phyloP scores from a whole-genome alignment of 2,329 filamentous ascomycete species.

The Claviceps pusilla region DNA sequence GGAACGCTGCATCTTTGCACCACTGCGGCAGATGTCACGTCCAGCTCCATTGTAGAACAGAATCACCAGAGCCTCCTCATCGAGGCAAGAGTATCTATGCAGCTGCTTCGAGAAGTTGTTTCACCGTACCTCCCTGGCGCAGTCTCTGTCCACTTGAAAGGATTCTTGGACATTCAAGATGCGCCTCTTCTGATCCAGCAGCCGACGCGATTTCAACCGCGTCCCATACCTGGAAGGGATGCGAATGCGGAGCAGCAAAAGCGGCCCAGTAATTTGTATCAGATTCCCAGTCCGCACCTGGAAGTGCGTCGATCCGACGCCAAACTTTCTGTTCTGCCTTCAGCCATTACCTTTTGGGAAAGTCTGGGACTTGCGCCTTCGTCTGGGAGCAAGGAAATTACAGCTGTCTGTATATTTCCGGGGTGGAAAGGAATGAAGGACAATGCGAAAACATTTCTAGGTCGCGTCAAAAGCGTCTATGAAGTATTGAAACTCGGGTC shows the following conservation, averaged over 20 bases:
- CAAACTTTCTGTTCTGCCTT: constrained; percentile 57
- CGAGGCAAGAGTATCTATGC: constrained; percentile 32
- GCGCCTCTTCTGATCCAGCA: constrained; percentile 38
- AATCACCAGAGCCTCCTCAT: constrained; percentile 27
- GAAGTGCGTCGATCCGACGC: constrained; percentile 56
- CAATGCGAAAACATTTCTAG: constrained; percentile 48
- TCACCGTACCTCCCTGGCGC: constrained; percentile 28
- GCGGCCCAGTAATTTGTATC: constrained; percentile 40
- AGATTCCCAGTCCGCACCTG: constrained; percentile 53
- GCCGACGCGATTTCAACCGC: constrained; percentile 35
- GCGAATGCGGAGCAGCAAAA: constrained; percentile 31
- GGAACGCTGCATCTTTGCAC: constrained; percentile 27
- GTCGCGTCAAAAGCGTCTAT: constrained; percentile 54
- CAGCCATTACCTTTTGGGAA: constrained; percentile 69
- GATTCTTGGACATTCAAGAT: constrained; percentile 42
- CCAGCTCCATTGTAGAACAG: constrained; percentile 15
- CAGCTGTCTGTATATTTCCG: constrained; percentile 56
- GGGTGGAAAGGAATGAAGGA: constrained; percentile 46
- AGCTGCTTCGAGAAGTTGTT: constrained; percentile 29
- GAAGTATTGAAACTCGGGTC: constrained; percentile 59
- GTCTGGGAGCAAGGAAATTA: constrained; percentile 55
- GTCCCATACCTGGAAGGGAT: constrained; percentile 28
- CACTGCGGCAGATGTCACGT: constrained; percentile 9
- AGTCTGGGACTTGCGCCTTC: constrained; percentile 59
- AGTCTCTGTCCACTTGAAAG: constrained; percentile 26